Base-by-base conservation (phyloP, 1,284 basidiomycete genomes). In the Apiotrichum siamense region DNA sequence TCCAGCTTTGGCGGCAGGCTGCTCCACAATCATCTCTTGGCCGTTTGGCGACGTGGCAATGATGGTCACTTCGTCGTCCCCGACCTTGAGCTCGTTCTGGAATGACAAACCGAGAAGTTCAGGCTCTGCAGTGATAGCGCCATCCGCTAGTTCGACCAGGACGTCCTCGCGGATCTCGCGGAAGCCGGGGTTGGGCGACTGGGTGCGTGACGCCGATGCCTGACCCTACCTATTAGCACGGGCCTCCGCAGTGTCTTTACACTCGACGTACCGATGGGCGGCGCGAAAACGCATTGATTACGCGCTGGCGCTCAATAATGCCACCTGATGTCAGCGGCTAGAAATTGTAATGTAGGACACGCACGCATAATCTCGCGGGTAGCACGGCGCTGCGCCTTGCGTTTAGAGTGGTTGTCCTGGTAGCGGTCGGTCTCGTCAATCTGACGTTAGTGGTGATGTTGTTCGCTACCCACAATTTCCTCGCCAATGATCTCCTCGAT, bases 341-440 rank as follows among this genome's bases (percentile, higher is more conserved):
- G 33, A 7, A n/a, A n/a, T 7, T n/a, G 12, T n/a, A n/a, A n/a
- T 35, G 18, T 35, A 15, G 10, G 12, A 35, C n/a, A 64, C 72
- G 51, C 44, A 72, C 84, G 80, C 88, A 92, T 91, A 47, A 90
- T 78, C 10, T 83, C 79, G 10, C 85, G 80, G 9, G 83, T 87
- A 11, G 84, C 85, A 55, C 81, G 74, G 24, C 89, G 79, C 60
- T 80, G 84, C 0, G 86, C 86, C 17, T 77, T 77, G 45, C 78
- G 78, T 69, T 90, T 90, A 41, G 81, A 83, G 48, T 83, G 82
- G 65, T 91, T 93, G 62, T 90, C 88, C 59, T 87, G 83, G 63
- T 86, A 91, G 20, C 83, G 79, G 73, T 94, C 89, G 4, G 88
- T 92, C 72, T 93, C 89, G 65, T 93, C 89, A 33, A 92, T 72